Evolutionary conservation across 1,139 yeast genomes (phyloP).

Genomic region (Debaryomycetaceae sp.): DNA sequence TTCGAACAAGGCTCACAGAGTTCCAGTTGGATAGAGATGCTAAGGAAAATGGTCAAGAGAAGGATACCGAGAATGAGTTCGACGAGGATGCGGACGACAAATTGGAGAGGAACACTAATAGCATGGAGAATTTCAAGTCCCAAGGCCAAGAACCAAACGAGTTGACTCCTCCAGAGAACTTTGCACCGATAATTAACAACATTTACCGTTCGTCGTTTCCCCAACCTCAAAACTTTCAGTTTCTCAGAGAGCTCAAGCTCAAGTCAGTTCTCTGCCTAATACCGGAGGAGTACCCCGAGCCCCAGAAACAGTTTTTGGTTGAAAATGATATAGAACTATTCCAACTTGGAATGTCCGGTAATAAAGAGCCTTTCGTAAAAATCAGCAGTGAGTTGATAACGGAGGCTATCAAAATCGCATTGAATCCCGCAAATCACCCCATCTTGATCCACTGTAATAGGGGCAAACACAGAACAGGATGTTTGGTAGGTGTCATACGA

Average conservation of each 20-base stretch:
- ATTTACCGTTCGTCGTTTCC: constrained; percentile 92
- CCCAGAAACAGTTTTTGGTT: constrained; percentile 61
- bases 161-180: constrained; percentile 83
- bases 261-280: constrained; percentile 79
- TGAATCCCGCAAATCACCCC: constrained; percentile 86
- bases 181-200: constrained; percentile 74
- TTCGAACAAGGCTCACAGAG: constrained; percentile 34
- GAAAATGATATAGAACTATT: constrained; percentile 63
- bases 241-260: constrained; percentile 57
- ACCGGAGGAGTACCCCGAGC: constrained; percentile 87
- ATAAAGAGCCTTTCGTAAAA: constrained; percentile 91
- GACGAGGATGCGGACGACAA: constrained; percentile 48
- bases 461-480: constrained; percentile 96
- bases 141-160: constrained; percentile 13
- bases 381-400: constrained; percentile 75
- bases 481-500: constrained; percentile 88
- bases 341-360: constrained; percentile 93
- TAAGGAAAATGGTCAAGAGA: constrained; percentile 13
- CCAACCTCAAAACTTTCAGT: constrained; percentile 72
- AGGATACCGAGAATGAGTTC: constrained; percentile 14
- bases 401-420: constrained; percentile 73
- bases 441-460: constrained; percentile 89
- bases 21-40: constrained; percentile 22
- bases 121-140: constrained; percentile 18
- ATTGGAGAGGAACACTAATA: constrained; percentile 26